These are phyloP conservation scores for Sporopachydermia quercuum DNA, from an alignment of 805 yeast species.

Conservation along the genomic window DNA sequence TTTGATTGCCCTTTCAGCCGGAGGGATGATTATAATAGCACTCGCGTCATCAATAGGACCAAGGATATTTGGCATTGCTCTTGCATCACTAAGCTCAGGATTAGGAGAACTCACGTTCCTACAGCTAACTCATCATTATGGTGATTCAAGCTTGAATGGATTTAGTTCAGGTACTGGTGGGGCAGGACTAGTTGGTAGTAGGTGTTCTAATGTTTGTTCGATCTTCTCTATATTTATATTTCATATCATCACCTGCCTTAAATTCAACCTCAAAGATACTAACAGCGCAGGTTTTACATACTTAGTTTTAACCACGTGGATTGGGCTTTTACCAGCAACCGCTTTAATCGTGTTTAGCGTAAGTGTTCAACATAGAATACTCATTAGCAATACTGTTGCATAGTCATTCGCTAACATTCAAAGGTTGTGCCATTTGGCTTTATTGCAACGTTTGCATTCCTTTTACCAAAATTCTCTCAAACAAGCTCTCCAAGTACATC, in stretches of 20 bases:
- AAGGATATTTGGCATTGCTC: constrained; percentile 49
- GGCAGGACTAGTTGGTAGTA: constrained; percentile 77
- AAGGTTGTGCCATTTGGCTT: constrained; percentile 38
- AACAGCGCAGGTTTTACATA: constrained; percentile 36
- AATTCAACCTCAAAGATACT: too few species aligned
- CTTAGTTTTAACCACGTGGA: constrained; percentile 55
- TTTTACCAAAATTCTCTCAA: too few species aligned
- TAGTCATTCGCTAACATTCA: background rate
- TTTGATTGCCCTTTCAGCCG: constrained; percentile 41
- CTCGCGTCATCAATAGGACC: constrained; percentile 21
- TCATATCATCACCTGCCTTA: too few species aligned
- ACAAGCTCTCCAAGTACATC: too few species aligned
- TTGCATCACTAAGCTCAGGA: constrained; percentile 80
- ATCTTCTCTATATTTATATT: too few species aligned
- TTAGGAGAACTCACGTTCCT: constrained; percentile 83
- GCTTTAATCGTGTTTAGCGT: constrained; percentile 42
- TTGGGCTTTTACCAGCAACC: constrained; percentile 36
- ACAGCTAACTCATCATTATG: constrained; percentile 71
- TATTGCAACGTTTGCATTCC: constrained; percentile 16
- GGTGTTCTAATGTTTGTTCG: too few species aligned
- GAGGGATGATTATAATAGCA: constrained; percentile 66
- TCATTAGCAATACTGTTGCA: background rate
- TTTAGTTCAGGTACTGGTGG: constrained; percentile 95
- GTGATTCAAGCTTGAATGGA: constrained; percentile 51
- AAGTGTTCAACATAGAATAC: constrained; percentile 2